phyloP scores from a whole-genome alignment of 805 yeast genomes.

The Hyphopichia homilentoma region DNA sequence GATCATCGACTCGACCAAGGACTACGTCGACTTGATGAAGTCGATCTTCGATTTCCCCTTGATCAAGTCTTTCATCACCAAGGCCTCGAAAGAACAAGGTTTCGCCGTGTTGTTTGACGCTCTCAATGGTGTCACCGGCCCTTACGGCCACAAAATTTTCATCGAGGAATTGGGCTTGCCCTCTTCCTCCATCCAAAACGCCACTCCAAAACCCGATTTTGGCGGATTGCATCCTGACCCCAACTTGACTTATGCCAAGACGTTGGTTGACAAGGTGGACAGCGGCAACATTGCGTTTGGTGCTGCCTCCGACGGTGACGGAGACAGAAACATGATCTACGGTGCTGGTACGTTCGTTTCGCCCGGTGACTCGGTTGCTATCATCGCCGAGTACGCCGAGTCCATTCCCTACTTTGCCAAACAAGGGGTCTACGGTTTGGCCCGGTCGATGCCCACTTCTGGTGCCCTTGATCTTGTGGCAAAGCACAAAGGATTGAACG shows the following conservation, averaged over 20 bases:
- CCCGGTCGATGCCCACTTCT: constrained; percentile 97
- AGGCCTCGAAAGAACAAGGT: constrained; percentile 43
- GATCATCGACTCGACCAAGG: constrained; percentile 76
- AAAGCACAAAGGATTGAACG: constrained; percentile 61
- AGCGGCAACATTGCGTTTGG: constrained; percentile 81
- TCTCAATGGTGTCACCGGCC: constrained; percentile 94
- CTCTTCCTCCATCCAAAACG: constrained; percentile 69
- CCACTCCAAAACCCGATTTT: constrained; percentile 77
- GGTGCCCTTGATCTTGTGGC: constrained; percentile 94
- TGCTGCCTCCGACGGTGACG: constrained; percentile 98
- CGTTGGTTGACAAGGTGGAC: constrained; percentile 86
- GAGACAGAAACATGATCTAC: constrained; percentile 98
- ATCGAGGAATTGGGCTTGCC: constrained; percentile 82
- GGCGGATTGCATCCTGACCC: constrained; percentile 99
- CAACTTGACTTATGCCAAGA: constrained; percentile 87
- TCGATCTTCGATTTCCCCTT: constrained; percentile 83
- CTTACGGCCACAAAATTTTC: constrained; percentile 84
- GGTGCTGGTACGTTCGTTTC: constrained; percentile 94
- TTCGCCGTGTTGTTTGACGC: constrained; percentile 85
- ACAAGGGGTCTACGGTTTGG: constrained; percentile 86
- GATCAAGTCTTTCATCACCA: constrained; percentile 64
- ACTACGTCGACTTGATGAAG: constrained; percentile 75
- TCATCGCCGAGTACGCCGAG: constrained; percentile 89
- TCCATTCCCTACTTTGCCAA: constrained; percentile 86
- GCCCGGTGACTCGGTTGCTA: constrained; percentile 98